Evolutionary conservation across 2,329 filamentous ascomycete species (phyloP), one percentile per base, ranked within the genome.

Genomic region (Penicillium sp.): DNA sequence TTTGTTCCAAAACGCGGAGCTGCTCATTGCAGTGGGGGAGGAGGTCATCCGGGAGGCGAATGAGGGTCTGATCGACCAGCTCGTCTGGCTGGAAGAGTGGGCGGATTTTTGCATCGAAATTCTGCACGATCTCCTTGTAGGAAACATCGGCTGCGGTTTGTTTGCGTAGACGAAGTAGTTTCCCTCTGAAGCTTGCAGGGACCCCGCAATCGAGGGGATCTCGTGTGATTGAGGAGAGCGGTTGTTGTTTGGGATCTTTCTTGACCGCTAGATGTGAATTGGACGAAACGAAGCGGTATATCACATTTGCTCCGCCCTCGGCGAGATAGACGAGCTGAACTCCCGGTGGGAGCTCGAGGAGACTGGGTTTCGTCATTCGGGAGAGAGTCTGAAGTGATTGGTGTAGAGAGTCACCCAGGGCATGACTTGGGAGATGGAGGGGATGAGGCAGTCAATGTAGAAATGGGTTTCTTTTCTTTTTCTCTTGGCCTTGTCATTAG

Each of bases 221-320:
- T 65, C 63, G 5, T 62, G 50, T 37, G 13, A 33, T 33, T n/a
- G n/a, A n/a, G 65, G 19, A 69, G 42, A 18, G 24, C 44, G 19
- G 58, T 57, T 11, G 51, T 26, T 45, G 55, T 11, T 54, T 64
- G 16, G 54, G 48, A 23, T 62, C 62, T 33, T 61, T 72, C 72
- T 56, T 70, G 59, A 33, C 68, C 57, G 43, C 45, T 29, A 54
- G 62, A 24, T 56, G 59, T 11, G 55, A 60, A 39, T 49, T 70
- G 61, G 76, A 72, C 18, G 79, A 56, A 42, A 77, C 75, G 52
- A 89, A 79, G 61, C 81, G 81, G 66, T 90, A 92, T 58, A 92
- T 87, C 48, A 88, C 82, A 70, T 94, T 93, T 49, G 90, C 89
- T 21, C 88, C 87, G 21, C 90, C 90, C 71, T 94, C 90, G 21